Evolutionary conservation across 2,329 filamentous ascomycete species (phyloP), one percentile per base, ranked within the genome.

Genomic region (Achaetomium macrosporum): DNA sequence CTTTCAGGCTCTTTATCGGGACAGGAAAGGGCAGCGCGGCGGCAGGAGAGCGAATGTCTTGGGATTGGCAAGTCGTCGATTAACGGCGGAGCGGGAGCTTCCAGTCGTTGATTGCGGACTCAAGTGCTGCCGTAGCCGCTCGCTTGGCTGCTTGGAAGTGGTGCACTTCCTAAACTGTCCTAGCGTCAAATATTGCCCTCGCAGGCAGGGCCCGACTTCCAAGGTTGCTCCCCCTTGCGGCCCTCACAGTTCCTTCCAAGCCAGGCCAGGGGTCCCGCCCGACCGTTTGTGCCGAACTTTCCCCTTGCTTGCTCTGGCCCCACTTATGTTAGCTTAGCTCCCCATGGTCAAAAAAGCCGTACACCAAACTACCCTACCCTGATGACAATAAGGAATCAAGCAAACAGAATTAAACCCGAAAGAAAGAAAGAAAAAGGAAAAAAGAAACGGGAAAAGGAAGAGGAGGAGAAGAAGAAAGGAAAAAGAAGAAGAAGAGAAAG

Each of bases 91-190:
- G 53, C 12, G 29, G 44, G 44, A 30, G 50, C 47, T 56, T 50
- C 55, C 16, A 29, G 44, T 46, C 40, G 54, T 42, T 51, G 59
- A 59, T 58, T 60, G 59, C 53, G 59, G 59, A 47, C 53, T 50
- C 51, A 44, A 49, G 35, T 48, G 54, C 37, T 55, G 50, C 48
- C 46, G 54, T 58, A 58, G 58, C 57, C 59, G 59, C 59, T 59
- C 53, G 57, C 53, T 56, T 55, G 51, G 45, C 47, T 47, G 53
- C 49, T 50, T 42, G 40, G 46, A 43, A 44, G 47, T 51, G 51
- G 51, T 57, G 42, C 50, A 47, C 20, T 42, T 46, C 57, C 50
- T 35, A 56, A 59, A 47, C 45, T 11, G 55, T 54, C 42, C 50
- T 61, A 61, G 59, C 53, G 59, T 48, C 44, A 51, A 51, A 52